phyloP scores from a whole-genome alignment of 225 moss, liverwort and hornwort species.

The Lunularia cruciata region DNA sequence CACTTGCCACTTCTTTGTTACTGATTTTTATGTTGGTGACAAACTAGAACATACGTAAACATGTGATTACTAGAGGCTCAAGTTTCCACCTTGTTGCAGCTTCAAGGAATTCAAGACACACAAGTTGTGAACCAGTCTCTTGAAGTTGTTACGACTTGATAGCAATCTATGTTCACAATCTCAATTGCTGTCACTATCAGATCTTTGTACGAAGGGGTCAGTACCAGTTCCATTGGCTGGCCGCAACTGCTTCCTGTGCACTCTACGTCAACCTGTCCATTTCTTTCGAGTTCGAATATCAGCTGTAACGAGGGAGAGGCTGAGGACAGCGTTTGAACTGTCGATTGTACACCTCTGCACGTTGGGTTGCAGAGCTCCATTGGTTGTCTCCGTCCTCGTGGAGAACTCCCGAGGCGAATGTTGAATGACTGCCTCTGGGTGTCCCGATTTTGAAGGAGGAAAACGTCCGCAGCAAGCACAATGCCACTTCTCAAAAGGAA shows the following conservation, averaged over 20 bases:
- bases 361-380: background rate
- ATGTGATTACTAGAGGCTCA: no score
- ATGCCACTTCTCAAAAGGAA: constrained; percentile 99
- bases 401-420: constrained; percentile 2
- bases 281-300: constrained; percentile 5
- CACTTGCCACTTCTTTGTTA: no score
- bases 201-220: background rate
- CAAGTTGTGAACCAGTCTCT: background rate
- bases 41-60: no score
- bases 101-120: background rate
- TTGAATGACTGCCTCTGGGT: constrained; percentile 13
- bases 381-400: background rate
- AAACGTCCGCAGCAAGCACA: constrained; percentile 20
- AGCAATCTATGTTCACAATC: no score
- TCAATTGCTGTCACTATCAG: background rate
- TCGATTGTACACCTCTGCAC: background rate
- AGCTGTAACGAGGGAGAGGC: constrained; percentile 3
- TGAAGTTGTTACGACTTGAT: background rate
- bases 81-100: no score
- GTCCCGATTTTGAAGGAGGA: constrained; percentile 12
- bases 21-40: no score
- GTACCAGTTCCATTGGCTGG: background rate
- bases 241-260: background rate
- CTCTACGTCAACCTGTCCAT: background rate
- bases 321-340: background rate